These are phyloP conservation scores for Sporothrix sp. DNA, from an alignment of 2,329 filamentous ascomycete genomes.

Conservation along the genomic window DNA sequence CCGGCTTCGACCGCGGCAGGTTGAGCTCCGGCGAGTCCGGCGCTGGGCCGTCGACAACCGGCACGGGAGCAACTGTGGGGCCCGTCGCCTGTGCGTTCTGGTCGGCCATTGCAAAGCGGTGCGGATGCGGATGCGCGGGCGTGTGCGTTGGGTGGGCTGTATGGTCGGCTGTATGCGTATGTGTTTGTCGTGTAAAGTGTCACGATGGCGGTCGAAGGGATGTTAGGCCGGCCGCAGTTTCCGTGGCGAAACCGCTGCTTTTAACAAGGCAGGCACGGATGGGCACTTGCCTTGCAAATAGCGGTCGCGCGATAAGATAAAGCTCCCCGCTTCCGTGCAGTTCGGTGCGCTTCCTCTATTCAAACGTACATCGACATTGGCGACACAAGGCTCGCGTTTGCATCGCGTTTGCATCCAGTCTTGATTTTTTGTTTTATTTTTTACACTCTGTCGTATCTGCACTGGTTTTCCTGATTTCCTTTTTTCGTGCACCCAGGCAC, in stretches of 20 bases:
- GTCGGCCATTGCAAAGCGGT: conserved; percentile 15
- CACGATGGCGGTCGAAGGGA: not conserved
- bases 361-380: no score
- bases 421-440: not conserved
- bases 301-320: conserved; percentile 12
- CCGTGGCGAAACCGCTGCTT: conserved; percentile 2
- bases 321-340: conserved; percentile 7
- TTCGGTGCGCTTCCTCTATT: no score
- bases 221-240: no score
- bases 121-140: not conserved
- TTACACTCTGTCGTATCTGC: not conserved
- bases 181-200: no score
- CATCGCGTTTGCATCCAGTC: no score
- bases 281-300: not conserved
- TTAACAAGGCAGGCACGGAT: not conserved
- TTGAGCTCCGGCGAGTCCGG: conserved; percentile 43
- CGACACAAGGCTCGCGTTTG: no score
- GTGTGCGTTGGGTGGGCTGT: no score
- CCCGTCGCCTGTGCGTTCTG: conserved; percentile 19
- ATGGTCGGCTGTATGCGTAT: no score
- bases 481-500: no score
- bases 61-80: conserved; percentile 32
- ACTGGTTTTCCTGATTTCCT: not conserved
- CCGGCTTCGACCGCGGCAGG: conserved; percentile 46
- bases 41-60: conserved; percentile 44